Conservation (phyloP, 2,329 filamentous ascomycete genomes). For the Macroventuria anomochaeta region DNA sequence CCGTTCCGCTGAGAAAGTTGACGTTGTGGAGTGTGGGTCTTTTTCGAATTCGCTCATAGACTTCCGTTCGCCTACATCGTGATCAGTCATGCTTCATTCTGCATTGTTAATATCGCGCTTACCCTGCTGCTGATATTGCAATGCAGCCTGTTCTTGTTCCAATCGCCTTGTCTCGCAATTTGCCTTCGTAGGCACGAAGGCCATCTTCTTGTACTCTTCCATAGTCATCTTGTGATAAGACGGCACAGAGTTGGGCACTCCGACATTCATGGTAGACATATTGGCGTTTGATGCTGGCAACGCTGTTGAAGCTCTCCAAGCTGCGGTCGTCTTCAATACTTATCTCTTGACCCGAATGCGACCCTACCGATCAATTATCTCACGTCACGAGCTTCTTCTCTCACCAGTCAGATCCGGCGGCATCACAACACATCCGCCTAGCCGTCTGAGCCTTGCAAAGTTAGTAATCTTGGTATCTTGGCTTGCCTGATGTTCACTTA, state of each 20-base stretch:
- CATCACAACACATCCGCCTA: slow-evolving; percentile 7
- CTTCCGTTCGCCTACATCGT: slow-evolving; percentile 1
- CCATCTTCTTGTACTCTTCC: slow-evolving; percentile 5
- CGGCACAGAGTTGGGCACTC: not conserved
- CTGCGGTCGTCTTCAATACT: not conserved
- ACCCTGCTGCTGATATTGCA: slow-evolving; percentile 8
- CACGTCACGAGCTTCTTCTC: slow-evolving; percentile 5
- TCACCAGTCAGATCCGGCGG: not conserved
- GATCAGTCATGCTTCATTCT: not conserved
- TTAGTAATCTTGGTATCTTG: slow-evolving; percentile 4
- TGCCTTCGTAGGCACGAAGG: not conserved
- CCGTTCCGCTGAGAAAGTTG: slow-evolving; percentile 14
- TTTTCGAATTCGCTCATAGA: not conserved
- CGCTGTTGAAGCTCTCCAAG: not conserved
- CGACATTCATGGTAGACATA: slow-evolving; percentile 4
- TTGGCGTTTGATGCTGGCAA: not conserved
- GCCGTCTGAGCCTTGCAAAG: slow-evolving; percentile 11
- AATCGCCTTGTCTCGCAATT: not conserved
- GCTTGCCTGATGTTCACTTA: slow-evolving; percentile 9
- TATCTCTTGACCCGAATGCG: not conserved
- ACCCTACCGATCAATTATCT: not conserved
- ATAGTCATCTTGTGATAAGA: slow-evolving; percentile 8
- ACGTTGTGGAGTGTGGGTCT: slow-evolving; percentile 7
- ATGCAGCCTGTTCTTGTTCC: not conserved
- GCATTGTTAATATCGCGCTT: not conserved